Percentiles rank a stretch among this genome's conserved stretches.
These are phyloP conservation scores for Fusarium caatingaense DNA, from an alignment of 2,329 filamentous ascomycete genomes.

Conservation along the genomic window DNA sequence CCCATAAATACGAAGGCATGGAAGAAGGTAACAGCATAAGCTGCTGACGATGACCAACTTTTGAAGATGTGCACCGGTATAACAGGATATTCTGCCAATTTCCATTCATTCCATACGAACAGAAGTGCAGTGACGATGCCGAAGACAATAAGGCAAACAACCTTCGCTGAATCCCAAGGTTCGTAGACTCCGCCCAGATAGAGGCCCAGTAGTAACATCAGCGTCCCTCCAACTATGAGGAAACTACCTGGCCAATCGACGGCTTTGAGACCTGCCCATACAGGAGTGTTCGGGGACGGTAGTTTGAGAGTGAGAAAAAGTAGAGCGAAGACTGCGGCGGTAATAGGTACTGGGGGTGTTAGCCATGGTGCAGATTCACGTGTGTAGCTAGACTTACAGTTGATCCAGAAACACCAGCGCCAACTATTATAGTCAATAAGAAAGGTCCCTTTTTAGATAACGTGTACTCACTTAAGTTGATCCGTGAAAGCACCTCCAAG, in stretches of 20 bases:
- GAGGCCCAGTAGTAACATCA: constrained; percentile 78
- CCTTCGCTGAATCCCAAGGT: constrained; percentile 70
- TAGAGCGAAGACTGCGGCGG: constrained; percentile 67
- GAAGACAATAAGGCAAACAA: constrained; percentile 72
- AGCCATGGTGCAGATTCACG: background rate
- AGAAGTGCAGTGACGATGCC: constrained; percentile 60
- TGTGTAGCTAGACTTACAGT: constrained; percentile 50
- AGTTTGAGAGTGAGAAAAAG: constrained; percentile 73
- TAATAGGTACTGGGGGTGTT: constrained; percentile 55
- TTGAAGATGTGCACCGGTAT: constrained; percentile 74
- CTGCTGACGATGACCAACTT: constrained; percentile 65
- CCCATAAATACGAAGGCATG: constrained; percentile 71
- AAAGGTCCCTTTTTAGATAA: rapidly evolving
- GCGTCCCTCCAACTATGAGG: constrained; percentile 70
- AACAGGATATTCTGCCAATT: constrained; percentile 73
- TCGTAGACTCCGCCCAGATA: constrained; percentile 73
- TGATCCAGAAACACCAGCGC: constrained; percentile 66
- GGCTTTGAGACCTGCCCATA: constrained; percentile 70
- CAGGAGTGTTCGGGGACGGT: constrained; percentile 73
- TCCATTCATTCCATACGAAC: constrained; percentile 72
- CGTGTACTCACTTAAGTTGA: constrained; percentile 59
- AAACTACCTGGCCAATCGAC: constrained; percentile 71
- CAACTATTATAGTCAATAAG: constrained; percentile 31
- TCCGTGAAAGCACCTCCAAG: constrained; percentile 74
- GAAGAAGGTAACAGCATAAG: constrained; percentile 59